Conservation (phyloP, 352 stramenopile genomes). For the Saprolegnia parasitica region DNA sequence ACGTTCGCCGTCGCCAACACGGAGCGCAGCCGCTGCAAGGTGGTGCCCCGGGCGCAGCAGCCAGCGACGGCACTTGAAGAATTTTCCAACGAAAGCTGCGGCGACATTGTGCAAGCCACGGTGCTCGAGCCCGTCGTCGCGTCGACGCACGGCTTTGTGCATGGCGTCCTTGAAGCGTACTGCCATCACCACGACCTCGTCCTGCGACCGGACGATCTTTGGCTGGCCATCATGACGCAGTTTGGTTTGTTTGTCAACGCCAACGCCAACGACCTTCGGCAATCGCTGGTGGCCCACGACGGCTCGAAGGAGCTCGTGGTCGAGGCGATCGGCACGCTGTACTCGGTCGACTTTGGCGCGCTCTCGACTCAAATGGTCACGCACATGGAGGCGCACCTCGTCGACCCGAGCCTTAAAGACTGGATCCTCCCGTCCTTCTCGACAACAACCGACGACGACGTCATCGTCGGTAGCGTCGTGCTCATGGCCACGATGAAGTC, state of each 20-base stretch:
- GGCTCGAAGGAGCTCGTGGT: constrained; percentile 16
- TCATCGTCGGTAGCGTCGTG: constrained; percentile 21
- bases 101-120: constrained; percentile 10
- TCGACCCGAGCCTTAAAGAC: background rate
- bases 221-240: constrained; percentile 23
- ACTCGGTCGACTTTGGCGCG: constrained; percentile 4
- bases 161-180: constrained; percentile 10
- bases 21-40: background rate
- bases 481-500: constrained; percentile 18
- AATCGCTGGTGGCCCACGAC: background rate
- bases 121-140: background rate
- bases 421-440: constrained; percentile 19
- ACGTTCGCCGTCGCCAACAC: background rate
- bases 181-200: constrained; percentile 20
- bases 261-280: background rate
- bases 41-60: constrained; percentile 38
- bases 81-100: constrained; percentile 14
- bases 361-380: constrained; percentile 1
- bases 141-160: constrained; percentile 1
- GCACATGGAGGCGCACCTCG: constrained; percentile 8
- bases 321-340: background rate
- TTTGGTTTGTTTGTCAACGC: constrained; percentile 21
- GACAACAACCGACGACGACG: constrained; percentile 11
- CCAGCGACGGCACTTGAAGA: background rate
- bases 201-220: constrained; percentile 23